Conservation (phyloP, 140 eudicot genomes). For the Stevia rebaudiana region DNA sequence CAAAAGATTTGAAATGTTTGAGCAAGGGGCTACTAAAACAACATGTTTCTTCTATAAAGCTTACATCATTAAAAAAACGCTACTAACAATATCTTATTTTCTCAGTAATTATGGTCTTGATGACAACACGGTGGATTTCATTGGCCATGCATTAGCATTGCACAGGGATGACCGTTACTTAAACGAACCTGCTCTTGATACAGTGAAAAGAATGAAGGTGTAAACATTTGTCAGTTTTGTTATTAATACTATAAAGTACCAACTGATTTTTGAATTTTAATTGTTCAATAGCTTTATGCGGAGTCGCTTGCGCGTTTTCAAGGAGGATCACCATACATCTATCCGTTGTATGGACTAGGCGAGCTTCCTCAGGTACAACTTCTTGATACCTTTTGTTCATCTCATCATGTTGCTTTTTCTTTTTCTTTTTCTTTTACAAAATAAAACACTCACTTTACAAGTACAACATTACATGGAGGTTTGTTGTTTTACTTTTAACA, state of each 20-base stretch:
- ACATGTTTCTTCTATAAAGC: too few species aligned
- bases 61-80: not conserved
- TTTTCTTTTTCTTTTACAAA: not conserved
- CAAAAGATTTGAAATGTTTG: not conserved
- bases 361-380: conserved; percentile 88
- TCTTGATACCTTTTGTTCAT: not conserved
- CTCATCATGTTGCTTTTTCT: conserved; percentile 1
- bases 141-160: conserved; percentile 89
- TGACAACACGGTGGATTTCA: conserved; percentile 90
- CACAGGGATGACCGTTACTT: conserved; percentile 89
- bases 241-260: not conserved
- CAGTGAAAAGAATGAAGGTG: conserved; percentile 91
- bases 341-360: conserved; percentile 91
- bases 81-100: not conserved
- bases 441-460: conserved; percentile 7
- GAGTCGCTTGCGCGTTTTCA: conserved; percentile 93
- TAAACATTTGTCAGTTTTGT: conserved; percentile 4
- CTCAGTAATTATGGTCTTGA: conserved; percentile 85
- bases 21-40: not conserved
- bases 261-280: not conserved
- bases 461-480: not conserved
- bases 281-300: conserved; percentile 61
- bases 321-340: conserved; percentile 98
- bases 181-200: conserved; percentile 75
- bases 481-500: not conserved